A percentile compares a stretch with the other conserved stretches of the same genome.
phyloP scores from a whole-genome alignment of 1,139 yeast genomes.

The Suhomyces bolitotheri region DNA sequence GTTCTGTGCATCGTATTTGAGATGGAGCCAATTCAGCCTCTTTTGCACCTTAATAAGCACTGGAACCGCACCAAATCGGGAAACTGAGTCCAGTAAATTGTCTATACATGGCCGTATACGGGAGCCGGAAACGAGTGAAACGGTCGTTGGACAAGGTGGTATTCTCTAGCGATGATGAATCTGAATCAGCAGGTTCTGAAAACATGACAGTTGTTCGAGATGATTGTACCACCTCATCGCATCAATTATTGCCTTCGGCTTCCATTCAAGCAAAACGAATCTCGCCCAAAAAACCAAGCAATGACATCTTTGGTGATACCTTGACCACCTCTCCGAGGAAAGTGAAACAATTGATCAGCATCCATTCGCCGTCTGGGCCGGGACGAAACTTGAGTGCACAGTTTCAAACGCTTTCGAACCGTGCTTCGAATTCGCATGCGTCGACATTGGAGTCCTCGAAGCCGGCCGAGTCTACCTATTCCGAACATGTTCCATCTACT shows the following conservation, averaged over 20 bases:
- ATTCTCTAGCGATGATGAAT: slow-evolving; percentile 14
- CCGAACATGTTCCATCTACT: background rate
- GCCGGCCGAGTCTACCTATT: background rate
- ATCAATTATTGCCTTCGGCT: slow-evolving; percentile 9
- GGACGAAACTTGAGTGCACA: background rate
- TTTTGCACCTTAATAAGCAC: no score
- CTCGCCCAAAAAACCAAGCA: slow-evolving; percentile 4
- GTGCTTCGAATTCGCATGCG: background rate
- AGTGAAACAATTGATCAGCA: background rate
- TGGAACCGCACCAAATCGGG: no score
- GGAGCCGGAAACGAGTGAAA: slow-evolving; percentile 6
- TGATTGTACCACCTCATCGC: slow-evolving; percentile 1
- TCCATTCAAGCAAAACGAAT: background rate
- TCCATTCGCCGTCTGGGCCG: background rate
- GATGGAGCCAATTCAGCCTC: no score
- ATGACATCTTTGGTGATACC: slow-evolving; percentile 5
- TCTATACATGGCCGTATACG: slow-evolving; percentile 13
- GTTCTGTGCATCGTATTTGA: no score
- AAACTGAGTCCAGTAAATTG: no score
- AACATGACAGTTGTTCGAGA: slow-evolving; percentile 4
- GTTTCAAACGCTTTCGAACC: background rate
- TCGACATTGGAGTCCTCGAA: background rate
- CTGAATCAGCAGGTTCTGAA: background rate
- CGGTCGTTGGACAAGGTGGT: slow-evolving; percentile 4
- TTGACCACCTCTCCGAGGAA: slow-evolving; percentile 24